These are phyloP conservation scores for Lasiosphaeriaceae sp. DNA, from an alignment of 495 filamentous ascomycete species.

Conservation along the genomic window DNA sequence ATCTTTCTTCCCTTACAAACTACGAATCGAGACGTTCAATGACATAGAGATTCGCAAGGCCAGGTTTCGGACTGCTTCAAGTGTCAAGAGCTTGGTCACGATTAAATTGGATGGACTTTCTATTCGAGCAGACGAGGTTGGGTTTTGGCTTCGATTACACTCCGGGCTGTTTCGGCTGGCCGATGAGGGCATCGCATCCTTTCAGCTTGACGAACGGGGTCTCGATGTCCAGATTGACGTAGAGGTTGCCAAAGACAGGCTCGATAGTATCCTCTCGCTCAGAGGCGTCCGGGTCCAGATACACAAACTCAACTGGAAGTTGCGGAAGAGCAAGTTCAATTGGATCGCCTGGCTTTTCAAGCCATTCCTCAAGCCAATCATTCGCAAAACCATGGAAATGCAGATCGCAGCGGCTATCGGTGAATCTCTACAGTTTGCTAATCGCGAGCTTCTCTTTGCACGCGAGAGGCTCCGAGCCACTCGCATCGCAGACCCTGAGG, in stretches of 20 bases:
- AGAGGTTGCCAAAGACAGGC: constrained; percentile 66
- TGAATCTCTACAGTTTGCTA: constrained; percentile 63
- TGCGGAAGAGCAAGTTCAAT: constrained; percentile 70
- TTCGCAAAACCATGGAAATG: constrained; percentile 74
- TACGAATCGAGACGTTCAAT: constrained; percentile 78
- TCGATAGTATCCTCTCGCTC: constrained; percentile 79
- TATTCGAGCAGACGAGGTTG: constrained; percentile 76
- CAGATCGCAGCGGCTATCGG: constrained; percentile 71
- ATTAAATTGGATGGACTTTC: constrained; percentile 77
- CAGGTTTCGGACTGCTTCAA: constrained; percentile 63
- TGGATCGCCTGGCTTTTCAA: constrained; percentile 80
- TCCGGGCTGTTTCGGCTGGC: constrained; percentile 61
- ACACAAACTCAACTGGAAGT: constrained; percentile 78
- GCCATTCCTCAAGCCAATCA: constrained; percentile 73
- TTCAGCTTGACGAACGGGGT: constrained; percentile 78
- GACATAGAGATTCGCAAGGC: constrained; percentile 81
- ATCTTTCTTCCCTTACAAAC: constrained; percentile 83
- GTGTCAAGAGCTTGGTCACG: constrained; percentile 64
- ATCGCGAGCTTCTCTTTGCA: constrained; percentile 82
- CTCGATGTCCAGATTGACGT: constrained; percentile 82
- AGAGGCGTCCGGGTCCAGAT: constrained; percentile 71
- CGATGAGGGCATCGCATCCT: constrained; percentile 80
- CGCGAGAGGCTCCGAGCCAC: constrained; percentile 82
- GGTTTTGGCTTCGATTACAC: constrained; percentile 68
- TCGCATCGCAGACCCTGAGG: constrained; percentile 73